Conservation (phyloP, 768 basidiomycete genomes). For the Cubamyces lactineus region DNA sequence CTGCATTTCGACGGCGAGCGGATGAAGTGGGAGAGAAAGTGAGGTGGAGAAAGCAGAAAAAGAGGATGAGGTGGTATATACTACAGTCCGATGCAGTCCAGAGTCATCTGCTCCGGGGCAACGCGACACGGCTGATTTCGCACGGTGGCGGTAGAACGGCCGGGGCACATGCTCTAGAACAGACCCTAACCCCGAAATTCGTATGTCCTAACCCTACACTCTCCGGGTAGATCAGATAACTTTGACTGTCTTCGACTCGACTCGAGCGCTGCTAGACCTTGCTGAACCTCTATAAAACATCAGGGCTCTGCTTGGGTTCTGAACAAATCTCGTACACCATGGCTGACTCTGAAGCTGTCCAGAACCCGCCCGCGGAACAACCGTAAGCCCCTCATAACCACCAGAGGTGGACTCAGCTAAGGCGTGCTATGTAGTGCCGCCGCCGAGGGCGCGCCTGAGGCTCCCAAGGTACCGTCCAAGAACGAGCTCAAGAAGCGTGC, state of each 20-base stretch:
- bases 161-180: conserved; percentile 10
- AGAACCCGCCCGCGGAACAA: conserved; percentile 18
- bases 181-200: conserved; percentile 20
- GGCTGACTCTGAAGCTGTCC: conserved; percentile 30
- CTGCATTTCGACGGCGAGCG: conserved; percentile 42
- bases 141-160: conserved; percentile 26
- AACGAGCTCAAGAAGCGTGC: conserved; percentile 89
- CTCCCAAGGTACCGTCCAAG: conserved; percentile 69
- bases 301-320: background rate
- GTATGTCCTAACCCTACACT: conserved; percentile 14
- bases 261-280: conserved; percentile 12
- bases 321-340: conserved; percentile 21
- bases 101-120: conserved; percentile 4
- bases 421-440: conserved; percentile 3
- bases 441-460: conserved; percentile 30
- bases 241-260: conserved; percentile 18
- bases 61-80: conserved; percentile 20
- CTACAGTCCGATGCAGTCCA: background rate
- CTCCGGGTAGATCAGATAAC: conserved; percentile 18
- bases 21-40: conserved; percentile 28
- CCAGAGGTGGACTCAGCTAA: background rate
- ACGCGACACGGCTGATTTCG: conserved; percentile 13
- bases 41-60: conserved; percentile 29
- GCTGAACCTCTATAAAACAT: conserved; percentile 18
- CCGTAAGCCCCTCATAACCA: conserved; percentile 20